Evolutionary conservation across 208 protist species (phyloP), one percentile per base, ranked within the genome.

Genomic region (Novymonas esmeraldas): DNA sequence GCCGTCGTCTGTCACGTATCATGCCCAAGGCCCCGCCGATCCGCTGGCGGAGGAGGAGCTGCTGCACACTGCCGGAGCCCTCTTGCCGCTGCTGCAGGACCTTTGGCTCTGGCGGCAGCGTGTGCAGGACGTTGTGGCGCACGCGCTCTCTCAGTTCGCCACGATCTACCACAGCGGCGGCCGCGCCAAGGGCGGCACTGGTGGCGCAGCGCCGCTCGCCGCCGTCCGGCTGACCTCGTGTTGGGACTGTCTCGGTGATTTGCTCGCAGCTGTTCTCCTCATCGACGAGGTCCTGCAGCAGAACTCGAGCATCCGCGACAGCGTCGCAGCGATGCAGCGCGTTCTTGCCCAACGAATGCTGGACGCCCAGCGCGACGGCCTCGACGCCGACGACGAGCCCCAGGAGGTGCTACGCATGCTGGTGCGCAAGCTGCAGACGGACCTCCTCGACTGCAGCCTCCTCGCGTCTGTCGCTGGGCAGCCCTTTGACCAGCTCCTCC

Each of bases 221-320:
- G 33, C 59, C 55, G 79, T 93, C 6, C 85, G 95, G 49, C 67
- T 97, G 20, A 70, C 59, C 22, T 63, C 72, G 16, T 79, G 92
- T 6, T 97, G 91, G 82, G 64, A 82, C 48, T 48, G 73, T 31
- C 50, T 98, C n/a, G 70, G 56, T 1, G 83, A 93, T 10, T 34
- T 95, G 33, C 75, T 98, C 5, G 71, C 52, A 0, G 78, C 90
- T 5, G 72, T 98, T 24, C 80, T 97, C 44, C 79, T 76, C 39
- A 64, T 98, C 6, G 95, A 97, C 57, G 76, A 89, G 44, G 77
- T 98, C 1, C 70, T 97, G 28, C 56, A 64, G 20, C 77, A 87
- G 48, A 94, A 96, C 63, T 48, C 81, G 22, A 75, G 74, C 6
- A 60, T 98, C 26, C 34, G 49, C 2, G 73, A 85, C 6, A 83